Conservation (phyloP, 768 basidiomycete species). For the Tricholoma furcatifolium region DNA sequence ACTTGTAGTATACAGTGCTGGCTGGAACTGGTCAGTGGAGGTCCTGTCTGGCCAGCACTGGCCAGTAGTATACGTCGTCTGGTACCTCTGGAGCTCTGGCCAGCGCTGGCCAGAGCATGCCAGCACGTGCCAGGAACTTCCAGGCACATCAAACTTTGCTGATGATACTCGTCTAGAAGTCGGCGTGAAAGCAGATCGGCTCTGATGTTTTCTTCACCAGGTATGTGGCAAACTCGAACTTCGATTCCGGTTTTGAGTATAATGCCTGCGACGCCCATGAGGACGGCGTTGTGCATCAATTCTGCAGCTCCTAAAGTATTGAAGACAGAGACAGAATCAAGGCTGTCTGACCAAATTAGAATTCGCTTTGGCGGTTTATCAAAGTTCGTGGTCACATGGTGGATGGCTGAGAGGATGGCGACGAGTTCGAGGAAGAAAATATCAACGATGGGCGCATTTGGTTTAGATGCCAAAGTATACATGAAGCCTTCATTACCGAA, state of each 20-base stretch:
- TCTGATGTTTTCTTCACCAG: background rate
- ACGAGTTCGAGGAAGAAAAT: slow-evolving; percentile 25
- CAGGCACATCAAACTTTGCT: too few species aligned
- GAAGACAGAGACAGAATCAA: too few species aligned
- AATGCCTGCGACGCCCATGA: too few species aligned
- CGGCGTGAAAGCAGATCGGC: background rate
- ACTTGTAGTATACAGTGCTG: too few species aligned
- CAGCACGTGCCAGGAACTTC: too few species aligned
- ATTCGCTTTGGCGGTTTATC: slow-evolving; percentile 13
- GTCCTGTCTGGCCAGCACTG: too few species aligned
- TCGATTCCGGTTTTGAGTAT: background rate
- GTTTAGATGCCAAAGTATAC: slow-evolving; percentile 8
- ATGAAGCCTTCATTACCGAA: slow-evolving; percentile 13
- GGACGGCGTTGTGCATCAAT: too few species aligned
- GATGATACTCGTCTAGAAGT: background rate
- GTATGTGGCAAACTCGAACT: background rate
- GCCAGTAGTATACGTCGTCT: too few species aligned
- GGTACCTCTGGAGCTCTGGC: too few species aligned
- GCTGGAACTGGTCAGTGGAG: too few species aligned
- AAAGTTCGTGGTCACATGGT: slow-evolving; percentile 11
- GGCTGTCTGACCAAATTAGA: slow-evolving; percentile 14
- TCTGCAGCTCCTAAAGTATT: background rate
- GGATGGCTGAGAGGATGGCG: slow-evolving; percentile 22
- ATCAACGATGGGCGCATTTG: slow-evolving; percentile 8
- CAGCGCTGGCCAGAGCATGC: too few species aligned